These are phyloP conservation scores for Cochlearia excelsa DNA, from an alignment of 345 rosid genomes.

Conservation along the genomic window DNA sequence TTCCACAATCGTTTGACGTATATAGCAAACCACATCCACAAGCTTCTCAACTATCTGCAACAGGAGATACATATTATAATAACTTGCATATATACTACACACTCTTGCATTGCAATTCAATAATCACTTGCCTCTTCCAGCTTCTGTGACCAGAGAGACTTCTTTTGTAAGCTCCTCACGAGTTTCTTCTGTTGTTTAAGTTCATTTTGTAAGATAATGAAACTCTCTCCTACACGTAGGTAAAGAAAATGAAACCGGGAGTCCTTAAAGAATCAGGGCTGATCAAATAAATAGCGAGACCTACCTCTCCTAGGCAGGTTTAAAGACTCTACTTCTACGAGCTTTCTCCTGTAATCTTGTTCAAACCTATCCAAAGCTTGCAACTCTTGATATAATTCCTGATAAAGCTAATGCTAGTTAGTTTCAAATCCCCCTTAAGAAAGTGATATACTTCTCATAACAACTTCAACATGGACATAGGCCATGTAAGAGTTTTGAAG, in stretches of 20 bases:
- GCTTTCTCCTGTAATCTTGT: constrained; percentile 51
- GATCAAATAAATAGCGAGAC: constrained; percentile 19
- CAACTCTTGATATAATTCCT: constrained; percentile 76
- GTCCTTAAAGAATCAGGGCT: constrained; percentile 5
- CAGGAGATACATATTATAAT: constrained; percentile 8
- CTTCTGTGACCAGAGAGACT: constrained; percentile 84
- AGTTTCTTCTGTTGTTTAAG: constrained; percentile 67
- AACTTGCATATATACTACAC: constrained; percentile 1
- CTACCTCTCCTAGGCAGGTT: constrained; percentile 55
- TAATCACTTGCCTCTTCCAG: constrained; percentile 65
- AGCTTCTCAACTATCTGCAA: constrained; percentile 72
- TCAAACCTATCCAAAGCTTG: constrained; percentile 67
- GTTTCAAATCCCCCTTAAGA: background rate
- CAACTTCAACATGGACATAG: background rate
- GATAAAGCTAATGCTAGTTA: constrained; percentile 23
- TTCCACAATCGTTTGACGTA: constrained; percentile 60
- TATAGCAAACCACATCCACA: constrained; percentile 58
- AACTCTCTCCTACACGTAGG: constrained; percentile 58
- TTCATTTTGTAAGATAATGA: constrained; percentile 58
- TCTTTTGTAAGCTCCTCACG: constrained; percentile 71
- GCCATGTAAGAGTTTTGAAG: constrained; percentile 2
- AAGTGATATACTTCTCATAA: background rate
- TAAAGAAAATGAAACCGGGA: background rate
- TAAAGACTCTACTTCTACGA: constrained; percentile 53
- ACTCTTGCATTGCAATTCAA: background rate